Percentiles rank a stretch among this genome's conserved stretches.
phyloP scores from a whole-genome alignment of 176 grass and related monocot species.

The Miscanthus lutarioriparius region DNA sequence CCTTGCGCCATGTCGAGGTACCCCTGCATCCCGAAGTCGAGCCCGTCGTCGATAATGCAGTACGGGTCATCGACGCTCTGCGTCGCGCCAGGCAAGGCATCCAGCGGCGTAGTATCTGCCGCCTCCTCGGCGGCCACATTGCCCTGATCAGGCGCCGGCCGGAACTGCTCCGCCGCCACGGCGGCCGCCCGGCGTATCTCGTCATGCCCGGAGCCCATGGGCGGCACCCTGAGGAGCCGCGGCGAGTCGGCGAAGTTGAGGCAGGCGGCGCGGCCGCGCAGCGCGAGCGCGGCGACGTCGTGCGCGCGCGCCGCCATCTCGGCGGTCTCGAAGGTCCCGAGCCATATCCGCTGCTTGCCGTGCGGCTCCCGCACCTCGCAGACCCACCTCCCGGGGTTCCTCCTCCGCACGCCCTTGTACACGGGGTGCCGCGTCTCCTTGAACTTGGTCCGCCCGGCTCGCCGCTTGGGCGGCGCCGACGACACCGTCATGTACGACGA shows the following conservation, averaged over 20 bases:
- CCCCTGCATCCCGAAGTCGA: conserved; percentile 83
- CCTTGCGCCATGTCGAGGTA: conserved; percentile 92
- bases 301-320: conserved; percentile 95
- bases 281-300: conserved; percentile 77
- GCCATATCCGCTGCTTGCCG: conserved; percentile 87
- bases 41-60: conserved; percentile 41
- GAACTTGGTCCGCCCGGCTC: conserved; percentile 91
- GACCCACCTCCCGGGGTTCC: conserved; percentile 88
- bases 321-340: conserved; percentile 85
- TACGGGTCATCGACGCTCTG: neutral
- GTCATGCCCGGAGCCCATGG: conserved; percentile 42
- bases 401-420: conserved; percentile 81
- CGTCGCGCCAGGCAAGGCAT: neutral
- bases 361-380: conserved; percentile 94
- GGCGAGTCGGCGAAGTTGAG: conserved; percentile 97
- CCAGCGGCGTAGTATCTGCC: neutral
- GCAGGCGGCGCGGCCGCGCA: conserved; percentile 74
- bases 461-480: conserved; percentile 74
- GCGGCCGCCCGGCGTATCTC: conserved; percentile 63
- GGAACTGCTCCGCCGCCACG: conserved; percentile 54
- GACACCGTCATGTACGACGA: conserved; percentile 79
- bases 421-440: conserved; percentile 90
- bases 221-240: conserved; percentile 42
- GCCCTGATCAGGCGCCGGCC: neutral
- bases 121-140: neutral